Evolutionary conservation across 306 rosid genomes (phyloP).

Genomic region (Geum urbanum): DNA sequence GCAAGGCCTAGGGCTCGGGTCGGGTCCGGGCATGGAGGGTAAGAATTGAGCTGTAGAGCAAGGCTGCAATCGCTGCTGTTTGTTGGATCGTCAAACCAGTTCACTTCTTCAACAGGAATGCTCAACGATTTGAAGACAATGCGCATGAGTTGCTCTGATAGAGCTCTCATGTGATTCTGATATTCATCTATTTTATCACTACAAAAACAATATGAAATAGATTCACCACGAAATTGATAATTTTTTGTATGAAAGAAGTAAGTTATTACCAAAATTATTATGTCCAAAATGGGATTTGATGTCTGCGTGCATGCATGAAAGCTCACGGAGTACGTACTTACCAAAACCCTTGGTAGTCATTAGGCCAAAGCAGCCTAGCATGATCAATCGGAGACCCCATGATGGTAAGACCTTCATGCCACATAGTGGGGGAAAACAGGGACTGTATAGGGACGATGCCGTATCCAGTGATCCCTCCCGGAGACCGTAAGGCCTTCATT

Average conservation of each 20-base stretch:
- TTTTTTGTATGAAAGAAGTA: no score
- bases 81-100: not conserved
- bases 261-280: no score
- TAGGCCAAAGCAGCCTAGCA: not conserved
- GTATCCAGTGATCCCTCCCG: not conserved
- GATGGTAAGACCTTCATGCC: not conserved
- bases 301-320: constrained; percentile 35
- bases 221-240: not conserved
- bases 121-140: not conserved
- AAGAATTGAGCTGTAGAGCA: not conserved
- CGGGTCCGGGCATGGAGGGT: not conserved
- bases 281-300: not conserved
- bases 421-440: not conserved
- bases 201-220: not conserved
- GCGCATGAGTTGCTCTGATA: not conserved
- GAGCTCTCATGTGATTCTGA: not conserved
- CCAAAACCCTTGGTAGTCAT: not conserved
- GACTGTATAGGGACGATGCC: not conserved
- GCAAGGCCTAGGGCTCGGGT: not conserved
- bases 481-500: not conserved
- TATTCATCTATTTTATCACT: not conserved
- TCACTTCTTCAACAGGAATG: not conserved
- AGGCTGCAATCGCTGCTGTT: not conserved
- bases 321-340: not conserved
- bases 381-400: not conserved